These are phyloP conservation scores for Kalmanozyma brasiliensis DNA, from an alignment of 1,284 basidiomycete genomes.

Conservation along the genomic window DNA sequence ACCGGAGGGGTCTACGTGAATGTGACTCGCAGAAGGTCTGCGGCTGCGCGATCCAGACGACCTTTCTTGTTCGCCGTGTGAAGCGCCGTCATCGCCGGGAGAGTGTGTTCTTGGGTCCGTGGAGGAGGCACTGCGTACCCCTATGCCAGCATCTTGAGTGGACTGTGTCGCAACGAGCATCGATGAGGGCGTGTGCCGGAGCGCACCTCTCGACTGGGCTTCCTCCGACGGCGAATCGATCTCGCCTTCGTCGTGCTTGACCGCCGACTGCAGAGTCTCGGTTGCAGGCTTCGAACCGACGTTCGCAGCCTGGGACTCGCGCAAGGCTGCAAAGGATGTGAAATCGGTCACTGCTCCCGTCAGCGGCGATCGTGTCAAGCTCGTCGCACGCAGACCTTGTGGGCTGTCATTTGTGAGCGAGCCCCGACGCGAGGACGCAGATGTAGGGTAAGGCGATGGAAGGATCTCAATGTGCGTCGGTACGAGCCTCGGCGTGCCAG, in stretches of 20 bases:
- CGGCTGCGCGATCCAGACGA: neutral
- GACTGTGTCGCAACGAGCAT: conserved; percentile 28
- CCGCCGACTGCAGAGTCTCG: neutral
- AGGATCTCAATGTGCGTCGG: conserved; percentile 52
- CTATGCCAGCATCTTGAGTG: neutral
- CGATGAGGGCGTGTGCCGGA: conserved; percentile 29
- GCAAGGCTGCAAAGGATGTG: conserved; percentile 20
- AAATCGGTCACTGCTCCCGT: conserved; percentile 20
- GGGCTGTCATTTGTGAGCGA: conserved; percentile 40
- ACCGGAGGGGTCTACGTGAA: conserved; percentile 36
- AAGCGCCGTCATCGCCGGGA: neutral
- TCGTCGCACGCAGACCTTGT: conserved; percentile 20
- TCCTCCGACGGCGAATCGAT: neutral
- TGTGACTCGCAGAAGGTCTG: conserved; percentile 1
- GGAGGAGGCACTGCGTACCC: neutral
- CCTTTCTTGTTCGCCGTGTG: neutral
- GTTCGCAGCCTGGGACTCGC: conserved; percentile 4
- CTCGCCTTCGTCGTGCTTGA: neutral
- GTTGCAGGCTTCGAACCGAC: neutral
- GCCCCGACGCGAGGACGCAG: conserved; percentile 32
- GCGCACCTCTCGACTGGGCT: conserved; percentile 4
- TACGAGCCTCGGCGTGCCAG: conserved; percentile 54
- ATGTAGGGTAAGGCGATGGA: conserved; percentile 55
- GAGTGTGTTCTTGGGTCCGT: neutral
- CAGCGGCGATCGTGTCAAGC: conserved; percentile 17